Percentiles rank a stretch among this genome's conserved stretches.
Evolutionary conservation across 106 monocot species (phyloP).

Genomic region (Gastrodia elata): DNA sequence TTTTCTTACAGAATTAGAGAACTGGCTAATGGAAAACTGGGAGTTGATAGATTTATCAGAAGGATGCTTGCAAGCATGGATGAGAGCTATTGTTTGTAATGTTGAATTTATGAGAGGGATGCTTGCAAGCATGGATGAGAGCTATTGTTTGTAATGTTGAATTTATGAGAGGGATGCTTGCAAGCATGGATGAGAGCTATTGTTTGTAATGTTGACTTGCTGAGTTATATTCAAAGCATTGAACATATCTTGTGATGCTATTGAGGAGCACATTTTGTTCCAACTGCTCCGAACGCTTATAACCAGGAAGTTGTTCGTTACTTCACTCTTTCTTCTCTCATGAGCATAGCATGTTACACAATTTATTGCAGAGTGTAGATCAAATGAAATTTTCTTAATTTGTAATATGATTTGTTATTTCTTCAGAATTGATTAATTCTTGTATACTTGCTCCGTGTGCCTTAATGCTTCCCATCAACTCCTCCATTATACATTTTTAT

Average conservation of each 20-base stretch:
- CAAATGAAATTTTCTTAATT: constrained; percentile 14
- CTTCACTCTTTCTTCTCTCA: constrained; percentile 1
- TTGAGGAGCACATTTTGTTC: constrained; percentile 8
- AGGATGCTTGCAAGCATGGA: constrained; percentile 8
- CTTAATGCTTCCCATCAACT: neutral
- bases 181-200: constrained; percentile 10
- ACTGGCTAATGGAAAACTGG: neutral
- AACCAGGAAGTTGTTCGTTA: constrained; percentile 1
- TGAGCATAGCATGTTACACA: constrained; percentile 21
- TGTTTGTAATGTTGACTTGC: constrained; percentile 2
- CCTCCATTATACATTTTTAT: neutral
- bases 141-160: constrained; percentile 3
- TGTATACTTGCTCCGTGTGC: neutral
- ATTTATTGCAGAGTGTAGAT: constrained; percentile 24
- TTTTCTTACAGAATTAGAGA: neutral
- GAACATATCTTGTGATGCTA: constrained; percentile 14
- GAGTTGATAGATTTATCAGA: constrained; percentile 18
- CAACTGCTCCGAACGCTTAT: constrained; percentile 7
- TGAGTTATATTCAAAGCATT: neutral
- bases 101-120: too few species aligned
- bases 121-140: constrained; percentile 10
- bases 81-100: constrained; percentile 6
- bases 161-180: constrained; percentile 2
- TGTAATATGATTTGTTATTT: constrained; percentile 19
- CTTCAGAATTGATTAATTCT: constrained; percentile 4